Evolutionary conservation across 2,329 filamentous ascomycete genomes (phyloP).

Genomic region (Trichophyton schoenleinii): DNA sequence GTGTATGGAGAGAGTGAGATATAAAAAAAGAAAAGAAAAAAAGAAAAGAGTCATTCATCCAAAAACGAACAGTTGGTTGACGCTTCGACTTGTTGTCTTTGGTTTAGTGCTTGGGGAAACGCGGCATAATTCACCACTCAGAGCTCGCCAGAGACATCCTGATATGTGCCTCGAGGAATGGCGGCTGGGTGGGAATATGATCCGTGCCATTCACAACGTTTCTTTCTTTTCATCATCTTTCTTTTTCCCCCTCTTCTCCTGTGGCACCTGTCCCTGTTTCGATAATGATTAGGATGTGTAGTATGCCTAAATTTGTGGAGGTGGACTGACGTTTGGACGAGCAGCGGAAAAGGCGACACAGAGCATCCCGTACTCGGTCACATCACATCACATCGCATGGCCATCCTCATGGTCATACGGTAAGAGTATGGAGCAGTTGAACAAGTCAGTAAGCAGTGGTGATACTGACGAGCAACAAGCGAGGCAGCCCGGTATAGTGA

Average conservation of each 20-base stretch:
- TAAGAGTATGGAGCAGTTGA: neutral
- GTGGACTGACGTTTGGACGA: neutral
- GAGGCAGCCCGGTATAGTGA: neutral
- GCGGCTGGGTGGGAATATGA: neutral
- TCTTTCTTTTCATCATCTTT: neutral
- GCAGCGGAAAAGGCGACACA: neutral
- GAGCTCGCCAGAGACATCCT: neutral
- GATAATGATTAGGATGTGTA: too few relatives aligned
- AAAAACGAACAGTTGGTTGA: neutral
- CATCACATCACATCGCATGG: slow-evolving; percentile 2
- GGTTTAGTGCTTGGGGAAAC: neutral
- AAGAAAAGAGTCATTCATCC: neutral
- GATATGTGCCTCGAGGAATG: neutral
- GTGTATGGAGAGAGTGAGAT: neutral
- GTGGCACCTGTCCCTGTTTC: neutral
- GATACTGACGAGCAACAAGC: neutral
- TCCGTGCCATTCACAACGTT: neutral
- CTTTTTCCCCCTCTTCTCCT: neutral
- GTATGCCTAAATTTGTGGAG: neutral
- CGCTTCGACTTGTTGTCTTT: neutral
- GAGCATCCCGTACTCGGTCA: neutral
- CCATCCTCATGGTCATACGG: neutral
- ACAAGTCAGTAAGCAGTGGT: too few relatives aligned
- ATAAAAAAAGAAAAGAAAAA: neutral
- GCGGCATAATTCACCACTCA: neutral